Evolutionary conservation across 73 alveolate genomes (phyloP).

Genomic region (Stentor coeruleus): DNA sequence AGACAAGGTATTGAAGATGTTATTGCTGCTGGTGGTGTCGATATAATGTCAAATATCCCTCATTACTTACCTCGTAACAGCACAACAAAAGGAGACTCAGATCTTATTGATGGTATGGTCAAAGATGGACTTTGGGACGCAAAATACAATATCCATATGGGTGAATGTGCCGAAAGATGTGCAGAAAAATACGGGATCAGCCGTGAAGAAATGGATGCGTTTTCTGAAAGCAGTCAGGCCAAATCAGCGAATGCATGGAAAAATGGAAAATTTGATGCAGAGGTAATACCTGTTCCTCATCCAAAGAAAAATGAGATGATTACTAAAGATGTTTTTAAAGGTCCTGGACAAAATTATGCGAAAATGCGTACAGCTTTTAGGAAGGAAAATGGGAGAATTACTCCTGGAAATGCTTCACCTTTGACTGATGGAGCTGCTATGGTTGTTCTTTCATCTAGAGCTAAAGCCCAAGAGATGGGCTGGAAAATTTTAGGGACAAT

Average conservation of each 20-base stretch:
- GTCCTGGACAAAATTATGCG: slow-evolving; percentile 37
- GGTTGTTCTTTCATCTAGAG: slow-evolving; percentile 41
- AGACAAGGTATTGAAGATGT: slow-evolving; percentile 70
- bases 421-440: slow-evolving; percentile 64
- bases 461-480: slow-evolving; percentile 39
- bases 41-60: slow-evolving; percentile 81
- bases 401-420: slow-evolving; percentile 65
- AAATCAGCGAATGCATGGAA: slow-evolving; percentile 70
- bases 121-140: slow-evolving; percentile 30
- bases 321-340: slow-evolving; percentile 51
- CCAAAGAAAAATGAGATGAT: slow-evolving; percentile 15
- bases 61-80: slow-evolving; percentile 42
- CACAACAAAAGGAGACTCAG: slow-evolving; percentile 16
- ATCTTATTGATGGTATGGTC: not conserved
- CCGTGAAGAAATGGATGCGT: slow-evolving; percentile 74
- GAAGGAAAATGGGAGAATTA: slow-evolving; percentile 48
- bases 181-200: slow-evolving; percentile 51
- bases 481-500: slow-evolving; percentile 43
- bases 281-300: slow-evolving; percentile 43
- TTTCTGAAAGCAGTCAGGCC: slow-evolving; percentile 56
- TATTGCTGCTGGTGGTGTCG: slow-evolving; percentile 80
- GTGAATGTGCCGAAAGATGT: slow-evolving; percentile 67
- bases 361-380: slow-evolving; percentile 39
- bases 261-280: slow-evolving; percentile 66
- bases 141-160: slow-evolving; percentile 43